phyloP scores from a whole-genome alignment of 495 filamentous ascomycete genomes.

The Alectoria sarmentosa region DNA sequence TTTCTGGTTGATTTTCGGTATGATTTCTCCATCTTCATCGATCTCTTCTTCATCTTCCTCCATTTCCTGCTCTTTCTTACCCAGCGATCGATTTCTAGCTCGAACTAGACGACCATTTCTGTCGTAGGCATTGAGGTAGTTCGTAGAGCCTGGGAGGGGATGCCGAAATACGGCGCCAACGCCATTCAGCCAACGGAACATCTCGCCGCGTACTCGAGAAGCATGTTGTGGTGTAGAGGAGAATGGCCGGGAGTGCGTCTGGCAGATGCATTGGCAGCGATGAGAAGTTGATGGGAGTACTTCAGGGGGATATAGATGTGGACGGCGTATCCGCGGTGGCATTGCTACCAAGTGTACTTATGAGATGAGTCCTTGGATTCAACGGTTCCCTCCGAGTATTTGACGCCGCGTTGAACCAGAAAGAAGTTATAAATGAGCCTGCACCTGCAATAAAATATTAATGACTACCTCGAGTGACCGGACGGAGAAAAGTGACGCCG shows the following conservation, averaged over 20 bases:
- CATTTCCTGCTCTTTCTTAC: constrained; percentile 19
- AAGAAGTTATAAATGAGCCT: too few relatives aligned
- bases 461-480: background rate
- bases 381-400: background rate
- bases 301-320: constrained; percentile 4
- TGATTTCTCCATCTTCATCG: constrained; percentile 18
- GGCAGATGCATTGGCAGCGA: constrained; percentile 18
- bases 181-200: constrained; percentile 62
- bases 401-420: background rate
- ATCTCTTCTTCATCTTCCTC: constrained; percentile 19
- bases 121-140: constrained; percentile 54
- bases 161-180: constrained; percentile 49
- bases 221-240: constrained; percentile 39
- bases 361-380: background rate
- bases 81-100: constrained; percentile 1
- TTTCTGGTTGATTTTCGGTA: constrained; percentile 15
- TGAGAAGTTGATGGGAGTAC: constrained; percentile 3
- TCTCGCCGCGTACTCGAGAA: constrained; percentile 46
- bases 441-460: background rate
- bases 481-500: constrained; percentile 5
- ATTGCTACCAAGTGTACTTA: constrained; percentile 3
- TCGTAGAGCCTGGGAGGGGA: constrained; percentile 52
- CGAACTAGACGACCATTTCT: constrained; percentile 36
- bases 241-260: constrained; percentile 34
- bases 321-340: constrained; percentile 20